phyloP scores from a whole-genome alignment of 1,284 basidiomycete genomes.

The Rhodotorula sp. region DNA sequence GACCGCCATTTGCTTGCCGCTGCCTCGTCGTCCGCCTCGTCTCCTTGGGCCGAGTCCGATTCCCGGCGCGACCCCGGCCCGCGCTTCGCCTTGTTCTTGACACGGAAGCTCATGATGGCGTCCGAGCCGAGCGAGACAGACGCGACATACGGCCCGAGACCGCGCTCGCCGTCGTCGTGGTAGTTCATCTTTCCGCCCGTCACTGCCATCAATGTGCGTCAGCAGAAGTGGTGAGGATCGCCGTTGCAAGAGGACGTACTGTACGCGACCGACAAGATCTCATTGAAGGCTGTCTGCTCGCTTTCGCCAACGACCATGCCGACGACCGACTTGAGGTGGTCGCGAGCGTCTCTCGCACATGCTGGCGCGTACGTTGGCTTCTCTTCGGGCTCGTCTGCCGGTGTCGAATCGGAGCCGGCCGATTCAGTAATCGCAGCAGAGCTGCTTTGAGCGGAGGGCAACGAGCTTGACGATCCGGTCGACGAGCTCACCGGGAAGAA shows the following conservation, averaged over 20 bases:
- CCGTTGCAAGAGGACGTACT: constrained; percentile 24
- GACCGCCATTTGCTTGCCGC: not conserved
- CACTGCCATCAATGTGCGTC: constrained; percentile 11
- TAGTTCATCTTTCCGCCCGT: constrained; percentile 39
- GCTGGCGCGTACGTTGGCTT: constrained; percentile 2
- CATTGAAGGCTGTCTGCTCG: constrained; percentile 25
- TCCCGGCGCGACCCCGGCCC: not conserved
- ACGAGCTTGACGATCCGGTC: too few relatives aligned
- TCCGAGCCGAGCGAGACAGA: constrained; percentile 30
- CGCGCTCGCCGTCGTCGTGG: constrained; percentile 39
- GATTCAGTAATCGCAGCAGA: too few relatives aligned
- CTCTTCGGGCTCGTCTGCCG: not conserved
- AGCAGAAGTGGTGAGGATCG: not conserved
- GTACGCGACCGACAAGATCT: constrained; percentile 39
- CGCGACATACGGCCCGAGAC: constrained; percentile 33
- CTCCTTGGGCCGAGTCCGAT: not conserved
- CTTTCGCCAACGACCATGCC: not conserved
- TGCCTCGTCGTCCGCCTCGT: not conserved
- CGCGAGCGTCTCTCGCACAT: constrained; percentile 19
- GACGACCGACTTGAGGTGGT: constrained; percentile 20
- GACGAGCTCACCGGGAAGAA: too few relatives aligned
- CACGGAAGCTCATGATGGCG: constrained; percentile 29
- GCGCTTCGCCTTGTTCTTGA: constrained; percentile 14
- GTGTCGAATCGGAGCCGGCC: not conserved
- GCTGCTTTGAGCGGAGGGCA: too few relatives aligned